Percentiles rank a stretch among this genome's conserved stretches.
phyloP scores from a whole-genome alignment of 2,329 filamentous ascomycete genomes.

The Hirsutella rhossiliensis region DNA sequence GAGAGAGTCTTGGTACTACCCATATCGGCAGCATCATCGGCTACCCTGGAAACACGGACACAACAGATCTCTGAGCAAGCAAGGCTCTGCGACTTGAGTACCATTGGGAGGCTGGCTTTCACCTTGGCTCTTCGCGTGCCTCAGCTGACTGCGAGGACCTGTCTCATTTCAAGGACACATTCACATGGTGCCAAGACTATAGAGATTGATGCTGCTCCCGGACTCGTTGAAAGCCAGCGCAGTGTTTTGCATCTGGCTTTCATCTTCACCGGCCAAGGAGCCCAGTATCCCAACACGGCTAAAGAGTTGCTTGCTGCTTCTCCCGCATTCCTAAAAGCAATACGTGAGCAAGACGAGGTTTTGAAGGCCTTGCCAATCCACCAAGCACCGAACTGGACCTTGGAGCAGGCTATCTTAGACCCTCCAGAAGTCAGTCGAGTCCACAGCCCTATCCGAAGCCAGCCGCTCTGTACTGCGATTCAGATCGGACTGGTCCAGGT shows the following conservation, averaged over 20 bases:
- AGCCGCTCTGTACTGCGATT: constrained; percentile 17
- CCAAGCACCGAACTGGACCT: constrained; percentile 1
- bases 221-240: too few species aligned
- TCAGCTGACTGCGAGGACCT: background rate
- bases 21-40: background rate
- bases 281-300: constrained; percentile 11
- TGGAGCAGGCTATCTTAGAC: constrained; percentile 5
- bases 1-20: background rate
- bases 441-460: constrained; percentile 8
- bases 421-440: constrained; percentile 7
- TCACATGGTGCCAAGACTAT: too few species aligned
- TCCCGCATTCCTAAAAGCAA: constrained; percentile 3
- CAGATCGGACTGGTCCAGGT: constrained; percentile 24
- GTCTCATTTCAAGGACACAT: too few species aligned
- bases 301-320: constrained; percentile 4
- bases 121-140: too few species aligned
- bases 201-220: too few species aligned
- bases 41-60: background rate
- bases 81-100: background rate
- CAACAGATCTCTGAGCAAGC: background rate
- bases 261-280: constrained; percentile 14
- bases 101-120: too few species aligned
- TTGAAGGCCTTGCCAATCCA: background rate
- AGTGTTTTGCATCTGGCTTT: constrained; percentile 4
- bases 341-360: constrained; percentile 5